A percentile compares a stretch with the other conserved stretches of the same genome.
These are phyloP conservation scores for Rhodomyrtus psidioides DNA, from an alignment of 441 rosid species.

Conservation along the genomic window DNA sequence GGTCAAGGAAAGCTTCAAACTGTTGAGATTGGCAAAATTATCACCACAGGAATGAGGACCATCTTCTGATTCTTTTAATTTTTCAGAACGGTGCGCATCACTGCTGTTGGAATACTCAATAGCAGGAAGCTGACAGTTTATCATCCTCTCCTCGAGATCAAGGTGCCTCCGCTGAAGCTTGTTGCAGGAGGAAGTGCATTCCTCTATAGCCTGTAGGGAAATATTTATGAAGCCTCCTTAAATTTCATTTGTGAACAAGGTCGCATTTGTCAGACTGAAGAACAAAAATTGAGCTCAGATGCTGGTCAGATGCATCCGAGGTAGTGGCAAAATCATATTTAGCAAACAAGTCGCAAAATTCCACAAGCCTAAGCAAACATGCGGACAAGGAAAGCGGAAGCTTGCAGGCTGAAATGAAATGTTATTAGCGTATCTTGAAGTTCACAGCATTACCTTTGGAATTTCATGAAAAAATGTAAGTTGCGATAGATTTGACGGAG, in stretches of 20 bases:
- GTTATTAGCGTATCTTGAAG: not conserved
- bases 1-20: conserved; percentile 34
- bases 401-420: not conserved
- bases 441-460: conserved; percentile 18
- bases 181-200: not conserved
- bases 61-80: conserved; percentile 4
- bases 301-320: not conserved
- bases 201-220: conserved; percentile 8
- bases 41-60: not conserved
- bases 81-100: conserved; percentile 5
- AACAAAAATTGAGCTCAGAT: not conserved
- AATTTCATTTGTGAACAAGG: not conserved
- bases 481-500: conserved; percentile 8
- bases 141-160: conserved; percentile 6
- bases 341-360: not conserved
- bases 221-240: conserved; percentile 16
- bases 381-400: not conserved
- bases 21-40: conserved; percentile 15
- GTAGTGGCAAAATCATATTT: not conserved
- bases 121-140: conserved; percentile 17
- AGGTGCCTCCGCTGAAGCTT: conserved; percentile 17
- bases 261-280: not conserved
- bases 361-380: not conserved
- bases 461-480: conserved; percentile 3
- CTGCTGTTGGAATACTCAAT: conserved; percentile 13